These are phyloP conservation scores for Fraxinus americana DNA, from an alignment of 257 asterid genomes.

Conservation along the genomic window DNA sequence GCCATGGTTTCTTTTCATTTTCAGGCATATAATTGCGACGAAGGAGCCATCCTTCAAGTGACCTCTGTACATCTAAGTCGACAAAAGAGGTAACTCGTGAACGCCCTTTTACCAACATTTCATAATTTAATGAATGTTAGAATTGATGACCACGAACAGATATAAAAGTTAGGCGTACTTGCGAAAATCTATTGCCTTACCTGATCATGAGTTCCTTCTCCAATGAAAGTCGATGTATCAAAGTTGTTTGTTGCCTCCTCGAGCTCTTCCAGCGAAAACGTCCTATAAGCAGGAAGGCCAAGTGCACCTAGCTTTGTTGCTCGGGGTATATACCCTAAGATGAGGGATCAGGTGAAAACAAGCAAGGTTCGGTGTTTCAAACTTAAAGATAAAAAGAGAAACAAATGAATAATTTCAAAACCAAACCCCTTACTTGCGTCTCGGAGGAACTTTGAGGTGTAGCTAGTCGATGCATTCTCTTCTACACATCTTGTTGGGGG, in stretches of 20 bases:
- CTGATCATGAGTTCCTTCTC: constrained; percentile 74
- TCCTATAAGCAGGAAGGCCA: constrained; percentile 71
- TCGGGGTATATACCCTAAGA: constrained; percentile 69
- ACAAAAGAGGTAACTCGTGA: constrained; percentile 11
- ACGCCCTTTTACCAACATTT: constrained; percentile 3
- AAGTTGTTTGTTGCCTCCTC: constrained; percentile 78
- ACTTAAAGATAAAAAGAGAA: background rate
- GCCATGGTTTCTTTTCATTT: constrained; percentile 56
- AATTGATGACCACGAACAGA: background rate
- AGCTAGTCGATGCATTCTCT: constrained; percentile 55
- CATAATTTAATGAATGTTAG: constrained; percentile 3
- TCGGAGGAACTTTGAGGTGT: constrained; percentile 67
- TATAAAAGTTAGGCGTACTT: background rate
- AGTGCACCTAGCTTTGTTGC: constrained; percentile 77
- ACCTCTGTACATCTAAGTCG: constrained; percentile 76
- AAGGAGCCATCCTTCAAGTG: constrained; percentile 65
- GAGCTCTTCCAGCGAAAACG: constrained; percentile 74
- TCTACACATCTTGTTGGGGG: constrained; percentile 38
- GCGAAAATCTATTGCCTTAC: constrained; percentile 32
- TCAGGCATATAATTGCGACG: constrained; percentile 69
- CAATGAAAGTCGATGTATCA: constrained; percentile 58
- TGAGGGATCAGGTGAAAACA: background rate
- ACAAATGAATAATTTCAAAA: background rate
- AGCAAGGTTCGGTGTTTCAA: background rate
- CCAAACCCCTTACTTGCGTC: constrained; percentile 73